phyloP scores from a whole-genome alignment of 2,329 filamentous ascomycete genomes.

The Pestalotiopsis sp. region DNA sequence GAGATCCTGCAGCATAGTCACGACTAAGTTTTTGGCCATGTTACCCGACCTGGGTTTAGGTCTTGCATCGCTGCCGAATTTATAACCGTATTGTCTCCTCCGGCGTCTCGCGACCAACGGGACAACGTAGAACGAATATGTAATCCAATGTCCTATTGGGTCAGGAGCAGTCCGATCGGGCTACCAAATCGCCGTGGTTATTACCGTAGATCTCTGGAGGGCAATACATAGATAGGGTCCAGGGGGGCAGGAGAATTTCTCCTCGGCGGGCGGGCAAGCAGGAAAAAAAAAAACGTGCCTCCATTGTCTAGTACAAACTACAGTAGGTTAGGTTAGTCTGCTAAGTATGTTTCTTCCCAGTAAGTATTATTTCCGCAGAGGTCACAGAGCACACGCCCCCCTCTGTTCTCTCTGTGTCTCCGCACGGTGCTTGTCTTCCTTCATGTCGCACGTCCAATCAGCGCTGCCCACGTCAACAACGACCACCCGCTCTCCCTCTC shows the following conservation, averaged over 20 bases:
- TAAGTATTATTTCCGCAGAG: neutral
- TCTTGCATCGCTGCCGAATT: neutral
- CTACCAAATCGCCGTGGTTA: neutral
- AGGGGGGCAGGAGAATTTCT: neutral
- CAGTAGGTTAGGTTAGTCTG: too few relatives aligned
- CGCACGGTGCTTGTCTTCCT: constrained; percentile 19
- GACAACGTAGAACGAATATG: neutral
- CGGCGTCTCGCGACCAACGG: neutral
- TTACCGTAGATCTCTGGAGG: neutral
- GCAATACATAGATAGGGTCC: neutral
- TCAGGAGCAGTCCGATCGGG: neutral
- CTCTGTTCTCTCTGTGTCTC: constrained; percentile 20
- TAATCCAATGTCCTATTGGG: neutral
- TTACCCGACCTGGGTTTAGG: neutral
- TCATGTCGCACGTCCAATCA: constrained; percentile 32
- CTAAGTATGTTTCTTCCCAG: neutral
- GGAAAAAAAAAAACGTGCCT: neutral
- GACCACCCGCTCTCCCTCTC: constrained; percentile 23
- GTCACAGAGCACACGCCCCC: neutral
- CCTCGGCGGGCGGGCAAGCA: neutral
- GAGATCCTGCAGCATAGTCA: neutral
- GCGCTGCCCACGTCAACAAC: constrained; percentile 34
- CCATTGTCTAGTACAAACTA: too few relatives aligned
- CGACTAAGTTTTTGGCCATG: neutral
- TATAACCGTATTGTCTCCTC: too few relatives aligned